These are phyloP conservation scores for Eucalyptus sp. DNA, from an alignment of 345 rosid genomes.

Conservation along the genomic window DNA sequence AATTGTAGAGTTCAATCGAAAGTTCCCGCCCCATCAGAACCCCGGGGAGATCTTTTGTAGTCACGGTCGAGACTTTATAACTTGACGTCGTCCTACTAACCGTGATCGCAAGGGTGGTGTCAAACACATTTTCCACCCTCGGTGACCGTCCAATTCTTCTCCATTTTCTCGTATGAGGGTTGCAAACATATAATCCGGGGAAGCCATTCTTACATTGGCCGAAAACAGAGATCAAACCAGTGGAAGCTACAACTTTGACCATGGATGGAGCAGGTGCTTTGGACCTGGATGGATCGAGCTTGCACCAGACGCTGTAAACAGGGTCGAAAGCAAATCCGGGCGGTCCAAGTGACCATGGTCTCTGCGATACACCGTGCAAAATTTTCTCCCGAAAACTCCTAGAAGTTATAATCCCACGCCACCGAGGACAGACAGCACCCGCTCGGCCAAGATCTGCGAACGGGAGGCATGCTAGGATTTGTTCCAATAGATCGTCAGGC, in stretches of 20 bases:
- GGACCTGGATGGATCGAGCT: constrained; percentile 63
- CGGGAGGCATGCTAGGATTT: constrained; percentile 69
- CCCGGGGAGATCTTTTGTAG: constrained; percentile 59
- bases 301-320: constrained; percentile 57
- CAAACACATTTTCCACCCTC: constrained; percentile 38
- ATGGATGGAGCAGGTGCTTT: constrained; percentile 37
- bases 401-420: constrained; percentile 71
- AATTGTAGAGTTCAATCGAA: constrained; percentile 45
- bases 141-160: constrained; percentile 52
- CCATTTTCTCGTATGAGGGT: constrained; percentile 45
- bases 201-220: constrained; percentile 40
- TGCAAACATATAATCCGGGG: constrained; percentile 55
- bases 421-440: constrained; percentile 71
- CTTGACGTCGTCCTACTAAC: constrained; percentile 23
- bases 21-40: constrained; percentile 59
- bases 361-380: constrained; percentile 31
- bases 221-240: constrained; percentile 78
- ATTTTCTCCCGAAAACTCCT: constrained; percentile 45
- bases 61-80: constrained; percentile 54
- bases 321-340: constrained; percentile 67
- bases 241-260: constrained; percentile 44
- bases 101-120: constrained; percentile 54
- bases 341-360: constrained; percentile 86
- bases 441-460: constrained; percentile 74
- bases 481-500: constrained; percentile 70